Conservation (phyloP, 2,329 filamentous ascomycete genomes). For the Alternaria sp. region DNA sequence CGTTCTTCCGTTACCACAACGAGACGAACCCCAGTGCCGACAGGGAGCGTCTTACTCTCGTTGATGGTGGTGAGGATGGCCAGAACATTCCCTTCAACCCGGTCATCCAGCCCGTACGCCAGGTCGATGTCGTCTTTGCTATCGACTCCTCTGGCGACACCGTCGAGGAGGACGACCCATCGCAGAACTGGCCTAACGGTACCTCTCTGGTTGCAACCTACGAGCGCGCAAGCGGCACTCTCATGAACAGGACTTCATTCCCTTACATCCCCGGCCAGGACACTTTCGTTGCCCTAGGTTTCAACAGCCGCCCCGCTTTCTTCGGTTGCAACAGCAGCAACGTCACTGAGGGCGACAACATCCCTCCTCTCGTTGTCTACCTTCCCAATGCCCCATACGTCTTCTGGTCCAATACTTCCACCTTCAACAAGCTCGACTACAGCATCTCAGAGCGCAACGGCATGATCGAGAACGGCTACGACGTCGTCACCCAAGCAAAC, state of each 20-base stretch:
- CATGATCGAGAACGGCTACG: constrained; percentile 86
- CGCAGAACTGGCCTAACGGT: constrained; percentile 75
- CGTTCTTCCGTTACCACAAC: constrained; percentile 72
- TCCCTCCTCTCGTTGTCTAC: constrained; percentile 80
- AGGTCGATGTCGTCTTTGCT: constrained; percentile 81
- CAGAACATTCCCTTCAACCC: constrained; percentile 83
- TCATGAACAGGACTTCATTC: constrained; percentile 74
- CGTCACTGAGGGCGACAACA: constrained; percentile 56
- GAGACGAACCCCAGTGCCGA: constrained; percentile 64
- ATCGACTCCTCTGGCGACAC: constrained; percentile 81
- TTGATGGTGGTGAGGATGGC: constrained; percentile 78
- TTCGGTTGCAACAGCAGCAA: constrained; percentile 78
- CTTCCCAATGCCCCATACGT: constrained; percentile 85
- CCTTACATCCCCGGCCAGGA: constrained; percentile 75
- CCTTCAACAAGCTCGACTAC: constrained; percentile 70
- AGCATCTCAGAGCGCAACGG: constrained; percentile 70
- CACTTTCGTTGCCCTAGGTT: constrained; percentile 77
- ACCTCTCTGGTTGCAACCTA: constrained; percentile 77
- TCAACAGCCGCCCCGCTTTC: constrained; percentile 78
- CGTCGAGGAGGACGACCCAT: constrained; percentile 38
- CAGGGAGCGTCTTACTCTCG: constrained; percentile 67
- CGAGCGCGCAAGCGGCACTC: constrained; percentile 64
- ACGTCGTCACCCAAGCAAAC: constrained; percentile 84
- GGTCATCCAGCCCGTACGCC: constrained; percentile 73
- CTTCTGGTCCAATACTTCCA: constrained; percentile 77